Base-by-base conservation (phyloP, 352 stramenopile genomes). In the Phytophthora hibernalis region DNA sequence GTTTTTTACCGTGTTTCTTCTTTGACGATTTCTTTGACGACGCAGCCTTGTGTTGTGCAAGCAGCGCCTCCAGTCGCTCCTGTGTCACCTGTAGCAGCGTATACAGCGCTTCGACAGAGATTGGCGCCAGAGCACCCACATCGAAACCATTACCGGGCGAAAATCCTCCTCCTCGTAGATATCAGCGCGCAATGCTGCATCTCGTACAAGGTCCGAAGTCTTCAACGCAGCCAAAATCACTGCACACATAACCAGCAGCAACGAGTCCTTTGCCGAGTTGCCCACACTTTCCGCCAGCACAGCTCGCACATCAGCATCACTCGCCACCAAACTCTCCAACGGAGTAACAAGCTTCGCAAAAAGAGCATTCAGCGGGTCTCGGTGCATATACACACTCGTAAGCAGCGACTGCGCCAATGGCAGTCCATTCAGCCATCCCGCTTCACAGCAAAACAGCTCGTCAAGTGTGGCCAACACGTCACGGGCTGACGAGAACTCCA, bases 101-200 rank as follows among this genome's bases (percentile, higher is more conserved):
- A 54, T 77, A 54, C 10, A 91, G 55, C 8, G 73, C 61, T 15
- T 90, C 58, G 20, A 68, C 54, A 11, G 72, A 72, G 44, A 86
- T 69, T 8, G 59, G 62, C 18, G 83, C 77, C 31, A 91, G 55
- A 20, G 77, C 54, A 5, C 76, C 76, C 22, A 90, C 74, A 54
- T 92, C 83, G 48, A 95, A 88, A 0, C 77, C 78, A 16, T 62
- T 91, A 49, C 79, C 89, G 0, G 80, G 81, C 13, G 85, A 90
- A 66, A 98, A 98, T 98, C 94, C 70, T 98, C 96, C 71, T 98
- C 96, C 64, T 98, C 94, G 71, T 98, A 98, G 68, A 98, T 97
- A 75, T 98, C 94, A 16, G 91, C 96, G 38, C 94, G 91, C 4
- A 98, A 65, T 37, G 97, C 85, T 10, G 92, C 83, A 50, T 88